A percentile compares a stretch with the other conserved stretches of the same genome.
phyloP scores from a whole-genome alignment of 2,329 filamentous ascomycete species.

The Fusarium tupiense region DNA sequence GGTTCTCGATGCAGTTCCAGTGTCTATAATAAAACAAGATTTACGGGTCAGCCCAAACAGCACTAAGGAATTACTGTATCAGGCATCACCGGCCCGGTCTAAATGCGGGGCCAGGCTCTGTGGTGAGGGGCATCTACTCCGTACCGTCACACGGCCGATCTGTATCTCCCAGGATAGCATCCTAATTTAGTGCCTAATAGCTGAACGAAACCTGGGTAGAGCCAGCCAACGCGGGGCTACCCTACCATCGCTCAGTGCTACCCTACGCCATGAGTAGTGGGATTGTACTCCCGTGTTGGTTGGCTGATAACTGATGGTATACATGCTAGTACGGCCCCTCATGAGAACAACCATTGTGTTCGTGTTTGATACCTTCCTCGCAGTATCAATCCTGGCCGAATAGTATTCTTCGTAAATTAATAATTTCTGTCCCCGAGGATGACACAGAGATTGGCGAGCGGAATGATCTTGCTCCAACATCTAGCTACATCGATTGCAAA shows the following conservation, averaged over 20 bases:
- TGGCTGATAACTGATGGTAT: not conserved
- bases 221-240: not conserved
- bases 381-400: no score
- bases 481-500: not conserved
- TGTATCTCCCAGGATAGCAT: not conserved
- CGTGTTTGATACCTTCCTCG: rapidly evolving
- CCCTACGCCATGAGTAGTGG: not conserved
- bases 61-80: not conserved
- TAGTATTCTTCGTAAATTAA: no score
- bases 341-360: not conserved
- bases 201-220: not conserved
- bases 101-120: not conserved
- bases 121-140: rapidly evolving
- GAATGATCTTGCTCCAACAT: not conserved
- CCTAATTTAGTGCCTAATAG: not conserved
- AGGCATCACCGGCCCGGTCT: not conserved
- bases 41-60: not conserved
- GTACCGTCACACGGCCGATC: not conserved
- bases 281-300: no score
- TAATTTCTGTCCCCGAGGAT: not conserved
- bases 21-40: not conserved
- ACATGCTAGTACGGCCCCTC: no score
- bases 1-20: not conserved
- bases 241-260: not conserved
- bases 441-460: not conserved